These are phyloP conservation scores for Neurospora terricola DNA, from an alignment of 495 filamentous ascomycete species.

Conservation along the genomic window DNA sequence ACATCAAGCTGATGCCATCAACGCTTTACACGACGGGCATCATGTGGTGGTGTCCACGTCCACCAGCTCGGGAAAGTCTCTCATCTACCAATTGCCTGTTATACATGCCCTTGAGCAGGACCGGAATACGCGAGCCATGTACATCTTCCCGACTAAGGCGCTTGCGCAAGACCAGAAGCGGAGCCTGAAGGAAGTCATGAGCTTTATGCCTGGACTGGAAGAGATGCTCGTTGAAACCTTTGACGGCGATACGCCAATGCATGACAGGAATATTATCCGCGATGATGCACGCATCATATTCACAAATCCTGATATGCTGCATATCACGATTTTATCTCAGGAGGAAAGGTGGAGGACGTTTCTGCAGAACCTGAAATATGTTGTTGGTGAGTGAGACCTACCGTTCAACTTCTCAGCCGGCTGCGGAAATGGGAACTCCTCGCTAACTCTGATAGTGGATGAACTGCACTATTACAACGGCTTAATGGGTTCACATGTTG, in stretches of 20 bases:
- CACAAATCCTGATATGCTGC: slow-evolving; percentile 97
- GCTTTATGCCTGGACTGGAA: slow-evolving; percentile 69
- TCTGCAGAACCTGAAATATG: slow-evolving; percentile 78
- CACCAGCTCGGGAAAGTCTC: slow-evolving; percentile 89
- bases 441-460: slow-evolving; percentile 37
- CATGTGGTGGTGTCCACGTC: slow-evolving; percentile 92
- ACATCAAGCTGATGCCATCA: slow-evolving; percentile 93
- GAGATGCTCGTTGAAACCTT: slow-evolving; percentile 80
- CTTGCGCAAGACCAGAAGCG: slow-evolving; percentile 90
- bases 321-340: slow-evolving; percentile 86
- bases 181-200: slow-evolving; percentile 74
- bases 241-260: slow-evolving; percentile 87
- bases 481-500: slow-evolving; percentile 85
- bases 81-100: slow-evolving; percentile 95
- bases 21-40: slow-evolving; percentile 69
- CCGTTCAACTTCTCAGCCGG: not conserved
- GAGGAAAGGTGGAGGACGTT: slow-evolving; percentile 86
- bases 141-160: slow-evolving; percentile 97
- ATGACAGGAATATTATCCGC: slow-evolving; percentile 64
- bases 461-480: slow-evolving; percentile 97
- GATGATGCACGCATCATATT: slow-evolving; percentile 92
- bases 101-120: slow-evolving; percentile 80
- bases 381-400: slow-evolving; percentile 50
- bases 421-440: not conserved
- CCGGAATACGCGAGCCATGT: slow-evolving; percentile 72